Conservation (phyloP, 805 yeast genomes). For the Cyberlindnera galapagoensis region DNA sequence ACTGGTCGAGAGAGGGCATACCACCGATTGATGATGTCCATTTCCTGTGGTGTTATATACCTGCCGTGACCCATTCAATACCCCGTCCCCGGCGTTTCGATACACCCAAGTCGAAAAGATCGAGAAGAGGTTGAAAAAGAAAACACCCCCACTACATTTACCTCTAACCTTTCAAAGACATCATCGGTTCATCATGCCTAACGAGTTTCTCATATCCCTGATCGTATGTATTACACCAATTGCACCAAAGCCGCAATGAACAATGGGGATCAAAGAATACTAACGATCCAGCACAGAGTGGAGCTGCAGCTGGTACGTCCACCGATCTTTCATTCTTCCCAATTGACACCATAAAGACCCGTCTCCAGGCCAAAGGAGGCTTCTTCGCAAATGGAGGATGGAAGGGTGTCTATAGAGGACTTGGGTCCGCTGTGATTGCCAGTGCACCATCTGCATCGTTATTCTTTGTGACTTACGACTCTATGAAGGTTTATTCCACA, state of each 20-base stretch:
- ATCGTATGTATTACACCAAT: slow-evolving; percentile 11
- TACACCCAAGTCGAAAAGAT: too few relatives aligned
- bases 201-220: slow-evolving; percentile 20
- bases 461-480: slow-evolving; percentile 80
- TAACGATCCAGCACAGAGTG: slow-evolving; percentile 38
- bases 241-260: background rate
- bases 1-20: too few relatives aligned
- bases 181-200: slow-evolving; percentile 4
- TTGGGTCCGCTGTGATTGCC: slow-evolving; percentile 90
- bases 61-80: too few relatives aligned
- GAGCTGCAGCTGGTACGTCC: slow-evolving; percentile 94
- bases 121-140: too few relatives aligned
- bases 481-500: slow-evolving; percentile 45
- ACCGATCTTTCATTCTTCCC: slow-evolving; percentile 95
- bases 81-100: too few relatives aligned
- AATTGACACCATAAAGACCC: slow-evolving; percentile 88
- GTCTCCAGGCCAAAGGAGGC: slow-evolving; percentile 94
- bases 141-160: too few relatives aligned
- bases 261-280: too few relatives aligned
- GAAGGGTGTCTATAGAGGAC: slow-evolving; percentile 82
- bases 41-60: too few relatives aligned
- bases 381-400: slow-evolving; percentile 92
- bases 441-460: slow-evolving; percentile 86
- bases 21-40: too few relatives aligned
- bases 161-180: too few relatives aligned